Percentiles rank a stretch among this genome's conserved stretches.
Evolutionary conservation across 129 eudicot species (phyloP).

Genomic region (Pittosporum tobira): DNA sequence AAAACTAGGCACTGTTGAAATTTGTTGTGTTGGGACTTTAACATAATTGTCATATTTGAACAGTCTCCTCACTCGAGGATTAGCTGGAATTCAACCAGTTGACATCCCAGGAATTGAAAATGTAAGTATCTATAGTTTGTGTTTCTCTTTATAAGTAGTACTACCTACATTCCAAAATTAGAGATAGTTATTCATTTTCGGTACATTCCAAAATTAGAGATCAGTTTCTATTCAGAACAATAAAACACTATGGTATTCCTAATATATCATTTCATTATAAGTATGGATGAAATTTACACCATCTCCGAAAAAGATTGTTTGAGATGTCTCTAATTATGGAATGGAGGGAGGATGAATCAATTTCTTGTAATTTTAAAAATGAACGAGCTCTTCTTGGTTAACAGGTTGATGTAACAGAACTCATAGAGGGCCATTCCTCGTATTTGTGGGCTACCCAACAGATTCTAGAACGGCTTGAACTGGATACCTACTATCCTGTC

Average conservation of each 20-base stretch:
- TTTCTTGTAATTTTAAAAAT: background rate
- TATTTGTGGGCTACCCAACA: constrained; percentile 79
- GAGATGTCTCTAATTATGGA: too few species aligned
- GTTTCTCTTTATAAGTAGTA: background rate
- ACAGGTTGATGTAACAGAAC: constrained; percentile 90
- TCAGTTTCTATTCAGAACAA: too few species aligned
- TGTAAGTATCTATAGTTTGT: constrained; percentile 33
- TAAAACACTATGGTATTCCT: too few species aligned
- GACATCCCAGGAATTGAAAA: constrained; percentile 89
- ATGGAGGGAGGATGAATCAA: too few species aligned
- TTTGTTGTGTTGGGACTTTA: background rate
- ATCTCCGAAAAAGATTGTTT: too few species aligned
- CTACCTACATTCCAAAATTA: too few species aligned
- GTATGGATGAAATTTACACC: too few species aligned
- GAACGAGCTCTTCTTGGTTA: background rate
- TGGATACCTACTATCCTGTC: constrained; percentile 73
- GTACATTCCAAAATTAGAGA: too few species aligned
- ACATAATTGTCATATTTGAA: constrained; percentile 11
- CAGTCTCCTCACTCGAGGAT: constrained; percentile 87
- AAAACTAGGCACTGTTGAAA: too few species aligned
- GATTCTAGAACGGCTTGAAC: constrained; percentile 73
- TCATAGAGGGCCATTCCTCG: constrained; percentile 87
- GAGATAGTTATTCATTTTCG: too few species aligned
- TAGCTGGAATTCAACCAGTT: constrained; percentile 89
- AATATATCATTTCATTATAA: too few species aligned